Percentiles rank a stretch among this genome's conserved stretches.
Evolutionary conservation across 257 asterid genomes (phyloP).

Genomic region (Gentiana macrophylla): DNA sequence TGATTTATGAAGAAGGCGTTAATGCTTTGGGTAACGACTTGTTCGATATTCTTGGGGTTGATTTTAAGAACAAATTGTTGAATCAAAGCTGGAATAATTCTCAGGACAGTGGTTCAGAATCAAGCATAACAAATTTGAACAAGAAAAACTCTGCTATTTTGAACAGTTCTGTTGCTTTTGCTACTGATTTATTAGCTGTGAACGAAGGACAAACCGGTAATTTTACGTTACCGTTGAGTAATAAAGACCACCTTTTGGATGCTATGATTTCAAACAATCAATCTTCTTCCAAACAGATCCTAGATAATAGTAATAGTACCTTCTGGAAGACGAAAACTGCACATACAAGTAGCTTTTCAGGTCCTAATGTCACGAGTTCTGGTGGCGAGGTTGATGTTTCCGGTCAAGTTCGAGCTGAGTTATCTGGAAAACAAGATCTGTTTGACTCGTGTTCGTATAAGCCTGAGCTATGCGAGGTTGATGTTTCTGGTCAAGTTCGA

Average conservation of each 20-base stretch:
- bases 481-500: no score
- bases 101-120: slow-evolving; percentile 20
- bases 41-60: slow-evolving; percentile 77
- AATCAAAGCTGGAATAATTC: slow-evolving; percentile 33
- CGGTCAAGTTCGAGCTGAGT: slow-evolving; percentile 40
- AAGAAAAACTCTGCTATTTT: slow-evolving; percentile 16
- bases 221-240: slow-evolving; percentile 31
- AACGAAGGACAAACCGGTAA: slow-evolving; percentile 40
- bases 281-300: slow-evolving; percentile 16
- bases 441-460: slow-evolving; percentile 33
- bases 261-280: slow-evolving; percentile 48
- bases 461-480: no score
- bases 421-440: slow-evolving; percentile 17
- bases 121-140: slow-evolving; percentile 18
- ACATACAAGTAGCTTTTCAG: slow-evolving; percentile 35
- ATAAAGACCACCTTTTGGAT: slow-evolving; percentile 60
- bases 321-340: slow-evolving; percentile 36
- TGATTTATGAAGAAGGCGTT: slow-evolving; percentile 26
- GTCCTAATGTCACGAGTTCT: slow-evolving; percentile 32
- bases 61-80: slow-evolving; percentile 51
- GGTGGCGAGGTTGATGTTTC: slow-evolving; percentile 33
- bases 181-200: slow-evolving; percentile 25
- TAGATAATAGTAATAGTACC: slow-evolving; percentile 39
- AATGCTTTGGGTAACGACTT: slow-evolving; percentile 56
- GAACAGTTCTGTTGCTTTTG: slow-evolving; percentile 21